Evolutionary conservation across 805 yeast species (phyloP), one percentile per base, ranked within the genome.

Genomic region (Torulaspora indica): DNA sequence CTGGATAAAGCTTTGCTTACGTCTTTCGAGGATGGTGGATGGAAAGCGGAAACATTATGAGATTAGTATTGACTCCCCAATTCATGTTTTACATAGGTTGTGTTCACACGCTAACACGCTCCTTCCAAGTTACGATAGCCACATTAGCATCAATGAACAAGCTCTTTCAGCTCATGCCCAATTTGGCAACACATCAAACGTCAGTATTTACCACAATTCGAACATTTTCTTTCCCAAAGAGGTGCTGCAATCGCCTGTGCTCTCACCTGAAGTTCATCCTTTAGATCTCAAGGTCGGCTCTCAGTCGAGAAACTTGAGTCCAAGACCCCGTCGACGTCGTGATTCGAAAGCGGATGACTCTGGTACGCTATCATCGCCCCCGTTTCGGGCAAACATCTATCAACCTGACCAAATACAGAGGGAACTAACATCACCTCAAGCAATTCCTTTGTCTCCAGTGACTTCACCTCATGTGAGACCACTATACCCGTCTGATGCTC

Each of bases 41-140:
- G 75, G 70, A 9, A 86, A 86, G 59, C 72, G 95, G 36, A 93
- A 90, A 61, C 97, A 89, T 60, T 93, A 85, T 61, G 99, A 93
- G 68, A 85, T 93, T 35, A 81, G 88, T 46, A 91, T 93, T 45
- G 99, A 93, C 64, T 86, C 96, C 2, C 98, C 98, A 3, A 81
- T 93, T 47, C 95, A 85, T 57, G 72, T 93, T 4, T 68, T 90
- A 40, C 81, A 90, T 38, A 79, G 82, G 5, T 67, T 77, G 38
- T 87, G 96, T 49, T 84, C 87, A 1, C 95, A 84, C 65, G 85
- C 85, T 4, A 84, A 85, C 55, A 85, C 91, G 1, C 62, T 85
- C 30, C 66, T 85, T 35, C 95, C 95, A 4, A 82, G 87, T 5
- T 85, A 85, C 60, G 79, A 76, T 38, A 56, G 56, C 1, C 66